Conservation (phyloP, 2,329 filamentous ascomycete species). For the Hypoxylon sp. region DNA sequence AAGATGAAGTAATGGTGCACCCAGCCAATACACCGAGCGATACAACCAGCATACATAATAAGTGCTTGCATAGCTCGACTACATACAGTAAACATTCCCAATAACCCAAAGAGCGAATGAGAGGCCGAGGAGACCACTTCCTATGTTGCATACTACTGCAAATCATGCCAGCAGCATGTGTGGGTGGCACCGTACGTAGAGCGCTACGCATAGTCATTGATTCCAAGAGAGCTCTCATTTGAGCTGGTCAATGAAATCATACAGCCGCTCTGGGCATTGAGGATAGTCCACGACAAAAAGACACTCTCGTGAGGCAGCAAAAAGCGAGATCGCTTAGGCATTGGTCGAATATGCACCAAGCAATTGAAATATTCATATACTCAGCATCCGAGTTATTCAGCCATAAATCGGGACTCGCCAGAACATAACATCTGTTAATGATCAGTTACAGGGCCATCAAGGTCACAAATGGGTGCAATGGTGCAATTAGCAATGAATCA, state of each 20-base stretch:
- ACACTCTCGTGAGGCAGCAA: slow-evolving; percentile 20
- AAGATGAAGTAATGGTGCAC: slow-evolving; percentile 35
- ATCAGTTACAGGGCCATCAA: slow-evolving; percentile 36
- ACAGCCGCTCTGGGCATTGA: slow-evolving; percentile 11
- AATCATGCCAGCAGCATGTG: slow-evolving; percentile 41
- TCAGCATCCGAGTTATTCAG: slow-evolving; percentile 17
- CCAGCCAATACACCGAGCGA: slow-evolving; percentile 33
- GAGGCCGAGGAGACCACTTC: slow-evolving; percentile 13
- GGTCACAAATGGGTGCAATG: slow-evolving; percentile 24
- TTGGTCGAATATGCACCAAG: slow-evolving; percentile 1
- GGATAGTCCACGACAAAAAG: slow-evolving; percentile 11
- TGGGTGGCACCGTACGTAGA: slow-evolving; percentile 39
- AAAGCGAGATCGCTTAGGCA: slow-evolving; percentile 10
- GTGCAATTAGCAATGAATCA: slow-evolving; percentile 31
- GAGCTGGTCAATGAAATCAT: slow-evolving; percentile 11
- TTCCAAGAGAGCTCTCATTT: slow-evolving; percentile 20
- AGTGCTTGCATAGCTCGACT: slow-evolving; percentile 36
- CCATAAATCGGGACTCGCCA: slow-evolving; percentile 30
- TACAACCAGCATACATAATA: slow-evolving; percentile 21
- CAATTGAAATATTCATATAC: slow-evolving; percentile 15
- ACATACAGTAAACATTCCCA: slow-evolving; percentile 36
- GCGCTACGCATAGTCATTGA: slow-evolving; percentile 28
- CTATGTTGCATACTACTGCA: slow-evolving; percentile 37
- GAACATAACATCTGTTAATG: slow-evolving; percentile 28
- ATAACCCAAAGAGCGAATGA: slow-evolving; percentile 33